phyloP scores from a whole-genome alignment of 2,329 filamentous ascomycete species.

The Graphium sp. region DNA sequence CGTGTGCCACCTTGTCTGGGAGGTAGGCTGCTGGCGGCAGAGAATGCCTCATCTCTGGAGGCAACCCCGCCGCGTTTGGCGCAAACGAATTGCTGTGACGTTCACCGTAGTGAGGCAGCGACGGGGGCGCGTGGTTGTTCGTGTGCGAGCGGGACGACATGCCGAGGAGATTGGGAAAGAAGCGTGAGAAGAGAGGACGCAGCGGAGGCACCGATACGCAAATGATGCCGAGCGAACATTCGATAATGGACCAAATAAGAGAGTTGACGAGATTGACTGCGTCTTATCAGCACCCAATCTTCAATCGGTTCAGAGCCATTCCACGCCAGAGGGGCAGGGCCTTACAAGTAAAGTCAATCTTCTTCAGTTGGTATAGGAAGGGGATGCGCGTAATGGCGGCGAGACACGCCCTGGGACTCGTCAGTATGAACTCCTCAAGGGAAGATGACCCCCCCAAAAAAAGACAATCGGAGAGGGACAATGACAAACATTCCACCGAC shows the following conservation, averaged over 20 bases:
- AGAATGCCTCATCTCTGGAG: too few species aligned
- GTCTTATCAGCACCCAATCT: too few species aligned
- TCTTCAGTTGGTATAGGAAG: slow-evolving; percentile 9
- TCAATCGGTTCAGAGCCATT: too few species aligned
- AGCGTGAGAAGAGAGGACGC: slow-evolving; percentile 9
- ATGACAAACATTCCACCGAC: slow-evolving; percentile 12
- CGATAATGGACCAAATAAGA: slow-evolving; percentile 14
- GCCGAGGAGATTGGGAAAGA: slow-evolving; percentile 2
- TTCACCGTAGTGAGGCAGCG: too few species aligned
- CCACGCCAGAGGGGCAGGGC: not conserved
- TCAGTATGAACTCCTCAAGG: not conserved
- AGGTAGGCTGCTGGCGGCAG: too few species aligned
- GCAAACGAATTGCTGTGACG: too few species aligned
- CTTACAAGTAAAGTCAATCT: slow-evolving; percentile 14
- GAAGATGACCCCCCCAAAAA: not conserved
- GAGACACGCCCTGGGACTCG: slow-evolving; percentile 10
- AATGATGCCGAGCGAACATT: slow-evolving; percentile 15
- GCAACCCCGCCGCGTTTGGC: too few species aligned
- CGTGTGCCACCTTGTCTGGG: too few species aligned
- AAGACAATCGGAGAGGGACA: not conserved
- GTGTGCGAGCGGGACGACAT: slow-evolving; percentile 1
- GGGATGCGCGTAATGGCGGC: slow-evolving; percentile 10
- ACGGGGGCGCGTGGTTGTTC: not conserved
- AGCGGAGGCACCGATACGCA: slow-evolving; percentile 16
- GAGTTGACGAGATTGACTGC: slow-evolving; percentile 12